phyloP scores from a whole-genome alignment of 306 rosid genomes.

The Senna tora region DNA sequence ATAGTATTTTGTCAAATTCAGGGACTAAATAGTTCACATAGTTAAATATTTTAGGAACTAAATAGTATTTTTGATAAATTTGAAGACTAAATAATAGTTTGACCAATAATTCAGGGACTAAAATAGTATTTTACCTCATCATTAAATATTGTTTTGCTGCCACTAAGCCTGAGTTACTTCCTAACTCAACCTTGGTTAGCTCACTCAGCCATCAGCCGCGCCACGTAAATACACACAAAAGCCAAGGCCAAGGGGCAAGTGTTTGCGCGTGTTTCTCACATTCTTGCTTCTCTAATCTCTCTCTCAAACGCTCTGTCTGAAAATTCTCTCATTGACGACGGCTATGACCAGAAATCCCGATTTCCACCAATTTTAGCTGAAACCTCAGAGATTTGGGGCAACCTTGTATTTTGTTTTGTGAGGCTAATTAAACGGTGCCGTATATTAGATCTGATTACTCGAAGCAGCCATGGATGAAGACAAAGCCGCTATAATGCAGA shows the following conservation, averaged over 20 bases:
- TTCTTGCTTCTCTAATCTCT: not conserved
- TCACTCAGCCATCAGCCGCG: constrained; percentile 46
- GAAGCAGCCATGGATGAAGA: constrained; percentile 69
- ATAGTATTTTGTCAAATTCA: no score
- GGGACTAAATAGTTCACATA: no score
- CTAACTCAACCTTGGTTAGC: constrained; percentile 44
- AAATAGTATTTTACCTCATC: no score
- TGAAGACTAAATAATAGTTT: no score
- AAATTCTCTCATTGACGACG: constrained; percentile 37
- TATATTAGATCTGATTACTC: constrained; percentile 35
- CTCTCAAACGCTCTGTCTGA: constrained; percentile 15
- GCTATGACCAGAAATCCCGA: constrained; percentile 33
- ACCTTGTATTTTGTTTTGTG: not conserved
- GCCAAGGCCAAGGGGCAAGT: not conserved
- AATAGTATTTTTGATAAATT: no score
- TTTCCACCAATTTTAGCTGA: constrained; percentile 28
- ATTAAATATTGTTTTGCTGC: not conserved
- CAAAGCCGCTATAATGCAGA: constrained; percentile 48
- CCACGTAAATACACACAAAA: constrained; percentile 25
- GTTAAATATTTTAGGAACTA: no score
- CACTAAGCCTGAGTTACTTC: constrained; percentile 15
- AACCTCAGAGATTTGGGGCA: not conserved
- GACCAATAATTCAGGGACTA: no score
- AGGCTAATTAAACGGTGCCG: constrained; percentile 40
- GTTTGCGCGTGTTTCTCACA: constrained; percentile 36